A percentile compares a stretch with the other conserved stretches of the same genome.
Conservation (phyloP, 441 rosid species). For the Theobroma grandiflorum region DNA sequence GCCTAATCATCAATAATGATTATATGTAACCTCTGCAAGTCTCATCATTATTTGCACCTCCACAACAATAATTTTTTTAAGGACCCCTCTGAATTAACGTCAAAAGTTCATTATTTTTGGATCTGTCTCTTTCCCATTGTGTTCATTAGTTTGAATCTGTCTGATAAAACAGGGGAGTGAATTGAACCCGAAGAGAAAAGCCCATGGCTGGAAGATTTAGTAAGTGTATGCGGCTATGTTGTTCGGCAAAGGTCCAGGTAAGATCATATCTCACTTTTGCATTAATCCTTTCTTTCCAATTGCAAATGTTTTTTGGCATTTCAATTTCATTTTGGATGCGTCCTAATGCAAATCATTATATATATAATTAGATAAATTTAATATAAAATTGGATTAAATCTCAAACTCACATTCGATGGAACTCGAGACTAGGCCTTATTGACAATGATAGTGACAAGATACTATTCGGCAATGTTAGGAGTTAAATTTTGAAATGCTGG, state of each 20-base stretch:
- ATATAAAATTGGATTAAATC: too few species aligned
- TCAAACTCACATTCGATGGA: too few species aligned
- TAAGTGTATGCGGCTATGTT: slow-evolving; percentile 52
- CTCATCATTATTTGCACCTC: too few species aligned
- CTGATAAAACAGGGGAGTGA: background rate
- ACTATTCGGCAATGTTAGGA: too few species aligned
- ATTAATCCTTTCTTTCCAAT: background rate
- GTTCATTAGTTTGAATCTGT: background rate
- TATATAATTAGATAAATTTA: too few species aligned
- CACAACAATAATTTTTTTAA: too few species aligned
- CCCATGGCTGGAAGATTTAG: slow-evolving; percentile 54
- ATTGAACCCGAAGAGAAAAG: background rate
- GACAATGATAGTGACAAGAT: too few species aligned
- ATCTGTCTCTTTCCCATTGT: background rate
- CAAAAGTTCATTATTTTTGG: background rate
- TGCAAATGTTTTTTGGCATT: too few species aligned
- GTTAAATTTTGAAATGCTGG: too few species aligned
- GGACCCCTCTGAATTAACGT: background rate
- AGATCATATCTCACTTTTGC: slow-evolving; percentile 2
- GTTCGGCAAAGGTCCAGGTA: slow-evolving; percentile 46
- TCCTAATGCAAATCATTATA: background rate
- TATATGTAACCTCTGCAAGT: background rate
- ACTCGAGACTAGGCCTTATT: too few species aligned
- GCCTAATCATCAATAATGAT: background rate
- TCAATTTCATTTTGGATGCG: background rate